Evolutionary conservation across 1,139 yeast genomes (phyloP).

Genomic region (Geotrichum klebahnii): DNA sequence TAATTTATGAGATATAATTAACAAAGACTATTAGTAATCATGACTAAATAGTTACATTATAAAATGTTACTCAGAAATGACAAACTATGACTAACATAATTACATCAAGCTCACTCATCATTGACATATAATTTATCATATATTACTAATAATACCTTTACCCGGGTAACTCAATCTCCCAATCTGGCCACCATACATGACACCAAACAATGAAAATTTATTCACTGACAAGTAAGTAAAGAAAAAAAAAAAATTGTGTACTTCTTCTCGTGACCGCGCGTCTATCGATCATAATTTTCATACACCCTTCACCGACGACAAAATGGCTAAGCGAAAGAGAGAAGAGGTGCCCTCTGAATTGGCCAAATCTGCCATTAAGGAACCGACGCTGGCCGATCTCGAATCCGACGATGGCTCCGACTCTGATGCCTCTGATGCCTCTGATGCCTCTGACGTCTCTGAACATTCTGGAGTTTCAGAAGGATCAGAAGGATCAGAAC

Average conservation of each 20-base stretch:
- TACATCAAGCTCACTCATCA: no score
- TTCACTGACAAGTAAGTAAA: slow-evolving; percentile 3
- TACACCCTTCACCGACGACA: neutral
- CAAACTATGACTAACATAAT: neutral
- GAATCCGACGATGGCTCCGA: slow-evolving; percentile 17
- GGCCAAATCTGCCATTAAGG: neutral
- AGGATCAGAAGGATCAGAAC: slow-evolving; percentile 43
- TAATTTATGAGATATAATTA: no score
- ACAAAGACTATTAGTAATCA: no score
- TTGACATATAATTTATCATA: neutral
- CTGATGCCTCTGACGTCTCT: slow-evolving; percentile 9
- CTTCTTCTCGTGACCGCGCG: slow-evolving; percentile 8
- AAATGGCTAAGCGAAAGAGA: slow-evolving; percentile 17
- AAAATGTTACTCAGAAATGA: neutral
- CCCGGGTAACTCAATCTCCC: slow-evolving; percentile 16
- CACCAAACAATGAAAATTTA: slow-evolving; percentile 5
- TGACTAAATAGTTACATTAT: no score
- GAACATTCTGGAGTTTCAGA: slow-evolving; percentile 25
- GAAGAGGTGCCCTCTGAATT: slow-evolving; percentile 11
- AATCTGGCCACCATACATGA: slow-evolving; percentile 5
- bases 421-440: neutral
- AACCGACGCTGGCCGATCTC: slow-evolving; percentile 12
- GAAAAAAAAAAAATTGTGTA: slow-evolving; percentile 10
- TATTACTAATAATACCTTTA: neutral
- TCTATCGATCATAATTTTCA: no score